phyloP scores from a whole-genome alignment of 129 eudicot genomes.

The Artemisia annua region DNA sequence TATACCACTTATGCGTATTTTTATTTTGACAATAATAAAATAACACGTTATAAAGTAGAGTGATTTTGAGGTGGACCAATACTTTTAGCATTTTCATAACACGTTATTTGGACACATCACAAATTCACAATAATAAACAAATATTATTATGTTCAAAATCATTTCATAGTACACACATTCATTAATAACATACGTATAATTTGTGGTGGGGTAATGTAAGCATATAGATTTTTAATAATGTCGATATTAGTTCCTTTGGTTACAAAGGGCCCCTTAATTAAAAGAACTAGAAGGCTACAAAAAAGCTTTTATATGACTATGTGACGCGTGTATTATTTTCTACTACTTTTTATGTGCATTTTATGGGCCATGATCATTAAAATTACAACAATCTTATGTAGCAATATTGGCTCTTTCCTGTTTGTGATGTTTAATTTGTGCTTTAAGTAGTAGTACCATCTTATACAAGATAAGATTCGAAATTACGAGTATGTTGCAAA shows the following conservation, averaged over 20 bases:
- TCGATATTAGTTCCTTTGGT: not conserved
- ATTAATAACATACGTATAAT: no score
- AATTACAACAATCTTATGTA: not conserved
- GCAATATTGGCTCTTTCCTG: not conserved
- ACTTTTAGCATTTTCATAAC: no score
- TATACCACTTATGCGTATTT: no score
- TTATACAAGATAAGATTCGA: not conserved
- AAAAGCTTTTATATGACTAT: not conserved
- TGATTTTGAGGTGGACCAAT: no score
- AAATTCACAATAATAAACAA: no score
- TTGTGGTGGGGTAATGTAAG: no score
- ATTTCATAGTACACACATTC: not conserved
- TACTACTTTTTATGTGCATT: conserved; percentile 2
- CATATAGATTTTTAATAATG: not conserved
- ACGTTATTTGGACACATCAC: no score
- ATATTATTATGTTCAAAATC: no score
- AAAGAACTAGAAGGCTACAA: not conserved
- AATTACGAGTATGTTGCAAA: not conserved
- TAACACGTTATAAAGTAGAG: no score
- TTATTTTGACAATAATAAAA: no score
- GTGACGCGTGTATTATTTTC: not conserved
- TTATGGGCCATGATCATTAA: not conserved
- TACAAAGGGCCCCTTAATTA: not conserved
- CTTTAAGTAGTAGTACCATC: not conserved
- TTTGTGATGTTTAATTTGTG: not conserved